Evolutionary conservation across 495 filamentous ascomycete genomes (phyloP), one percentile per base, ranked within the genome.

Genomic region (Bryoglossum gracile): DNA sequence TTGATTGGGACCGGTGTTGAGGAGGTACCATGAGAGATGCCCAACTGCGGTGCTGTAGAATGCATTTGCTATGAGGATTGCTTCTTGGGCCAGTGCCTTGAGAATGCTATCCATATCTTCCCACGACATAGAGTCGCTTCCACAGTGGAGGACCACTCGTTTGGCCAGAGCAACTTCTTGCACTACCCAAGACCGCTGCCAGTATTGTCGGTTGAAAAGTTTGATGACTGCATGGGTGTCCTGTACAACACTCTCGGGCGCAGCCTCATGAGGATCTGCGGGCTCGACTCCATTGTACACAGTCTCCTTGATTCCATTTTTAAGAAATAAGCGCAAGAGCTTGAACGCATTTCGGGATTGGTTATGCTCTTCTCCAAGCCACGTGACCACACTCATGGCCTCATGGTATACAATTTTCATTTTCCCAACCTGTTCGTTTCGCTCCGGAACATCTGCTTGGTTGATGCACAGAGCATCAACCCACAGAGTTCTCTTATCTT

Each of bases 401-500:
- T 30, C 26, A 6, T 30, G 26, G 26, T 30, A 30, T 13, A 30
- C 26, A 30, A 30, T 30, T 30, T 30, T 30, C 26, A 30, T 30
- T 13, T 30, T 30, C 26, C 26, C 13, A 30, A 30, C 26, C 26
- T 30, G 26, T 30, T 30, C 26, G 26, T 30, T 30, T 5, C 26
- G 26, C 16, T 38, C 35, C 16, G 35, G 11, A 38, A 38, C 16
- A 38, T 38, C 17, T 13, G 11, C 25, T 33, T 42, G 39, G 21
- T 42, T 24, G 23, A 42, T 42, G 23, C 39, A 42, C 22, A 38
- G 35, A n/a, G 35, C 35, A 38, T 38, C 35, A 38, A 38, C 17
- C 35, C 35, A 38, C 11, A 38, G 14, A 24, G 35, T 38, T 38
- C 14, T 18, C 10, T n/a, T 16, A 6, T 38, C 35, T 13, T 38